A percentile compares a stretch with the other conserved stretches of the same genome.
These are phyloP conservation scores for Striga asiatica DNA, from an alignment of 257 asterid genomes.

Conservation along the genomic window DNA sequence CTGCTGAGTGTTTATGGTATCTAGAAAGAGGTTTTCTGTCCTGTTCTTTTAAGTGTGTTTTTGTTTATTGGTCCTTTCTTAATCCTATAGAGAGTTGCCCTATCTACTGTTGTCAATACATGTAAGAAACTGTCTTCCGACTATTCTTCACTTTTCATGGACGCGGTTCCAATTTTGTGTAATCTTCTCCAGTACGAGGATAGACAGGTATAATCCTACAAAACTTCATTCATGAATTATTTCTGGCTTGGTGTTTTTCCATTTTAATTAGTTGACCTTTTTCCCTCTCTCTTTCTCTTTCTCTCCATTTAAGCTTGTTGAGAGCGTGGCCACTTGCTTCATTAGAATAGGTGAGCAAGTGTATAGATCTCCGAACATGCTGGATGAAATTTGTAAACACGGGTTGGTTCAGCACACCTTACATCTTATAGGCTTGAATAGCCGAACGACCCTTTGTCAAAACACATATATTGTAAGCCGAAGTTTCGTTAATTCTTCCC, in stretches of 20 bases:
- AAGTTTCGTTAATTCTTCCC: constrained; percentile 9
- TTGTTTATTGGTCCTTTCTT: constrained; percentile 13
- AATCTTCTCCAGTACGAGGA: constrained; percentile 91
- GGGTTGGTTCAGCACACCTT: constrained; percentile 65
- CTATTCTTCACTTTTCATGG: constrained; percentile 61
- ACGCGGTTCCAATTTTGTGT: constrained; percentile 87
- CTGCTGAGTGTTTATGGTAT: constrained; percentile 4
- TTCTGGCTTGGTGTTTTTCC: background rate
- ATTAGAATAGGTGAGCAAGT: constrained; percentile 67
- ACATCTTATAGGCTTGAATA: constrained; percentile 59
- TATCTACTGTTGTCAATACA: constrained; percentile 71
- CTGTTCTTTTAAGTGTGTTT: background rate
- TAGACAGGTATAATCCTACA: constrained; percentile 44
- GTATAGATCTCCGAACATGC: constrained; percentile 44
- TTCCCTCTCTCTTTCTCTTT: background rate
- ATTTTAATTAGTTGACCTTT: constrained; percentile 8
- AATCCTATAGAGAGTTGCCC: constrained; percentile 70
- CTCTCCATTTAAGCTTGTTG: constrained; percentile 82
- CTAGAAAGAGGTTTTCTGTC: constrained; percentile 13
- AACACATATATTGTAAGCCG: constrained; percentile 60
- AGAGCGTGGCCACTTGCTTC: constrained; percentile 83
- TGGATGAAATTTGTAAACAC: constrained; percentile 74
- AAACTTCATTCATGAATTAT: background rate
- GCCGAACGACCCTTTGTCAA: constrained; percentile 59
- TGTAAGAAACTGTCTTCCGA: constrained; percentile 78